These are phyloP conservation scores for Ogataea naganishii DNA, from an alignment of 805 yeast genomes.

Conservation along the genomic window DNA sequence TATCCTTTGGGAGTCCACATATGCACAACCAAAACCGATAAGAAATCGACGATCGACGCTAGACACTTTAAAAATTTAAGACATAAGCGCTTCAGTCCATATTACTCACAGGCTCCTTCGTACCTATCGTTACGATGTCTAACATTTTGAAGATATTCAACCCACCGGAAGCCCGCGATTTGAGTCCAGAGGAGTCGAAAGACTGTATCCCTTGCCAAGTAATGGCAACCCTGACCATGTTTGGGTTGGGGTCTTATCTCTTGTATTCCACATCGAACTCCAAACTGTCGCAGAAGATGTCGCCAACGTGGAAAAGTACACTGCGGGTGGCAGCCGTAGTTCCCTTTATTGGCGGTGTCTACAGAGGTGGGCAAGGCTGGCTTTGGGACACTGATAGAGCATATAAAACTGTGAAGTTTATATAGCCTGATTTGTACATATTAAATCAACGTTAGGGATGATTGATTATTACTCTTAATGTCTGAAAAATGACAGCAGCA, in stretches of 20 bases:
- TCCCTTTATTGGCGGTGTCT: conserved; percentile 47
- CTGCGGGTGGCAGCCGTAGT: conserved; percentile 46
- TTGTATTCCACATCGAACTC: conserved; percentile 34
- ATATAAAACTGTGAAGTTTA: conserved; percentile 13
- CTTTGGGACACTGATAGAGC: conserved; percentile 34
- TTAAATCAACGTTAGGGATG: no score
- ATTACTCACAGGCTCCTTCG: no score
- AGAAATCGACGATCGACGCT: no score
- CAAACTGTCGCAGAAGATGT: conserved; percentile 33
- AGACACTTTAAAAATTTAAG: no score
- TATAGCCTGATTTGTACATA: no score
- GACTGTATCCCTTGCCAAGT: conserved; percentile 66
- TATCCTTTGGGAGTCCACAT: no score
- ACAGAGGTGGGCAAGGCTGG: conserved; percentile 59
- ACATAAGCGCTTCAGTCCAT: no score
- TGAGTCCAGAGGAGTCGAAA: conserved; percentile 32
- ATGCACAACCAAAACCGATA: no score
- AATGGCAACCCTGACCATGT: conserved; percentile 49
- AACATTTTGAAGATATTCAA: conserved; percentile 46
- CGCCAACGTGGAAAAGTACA: conserved; percentile 54
- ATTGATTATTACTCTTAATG: no score
- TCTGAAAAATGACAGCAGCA: no score
- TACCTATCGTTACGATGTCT: no score
- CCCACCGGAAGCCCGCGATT: conserved; percentile 36
- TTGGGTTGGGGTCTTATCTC: conserved; percentile 58